These are phyloP conservation scores for Fraxinus greggii DNA, from an alignment of 305 asterid genomes.

Conservation along the genomic window DNA sequence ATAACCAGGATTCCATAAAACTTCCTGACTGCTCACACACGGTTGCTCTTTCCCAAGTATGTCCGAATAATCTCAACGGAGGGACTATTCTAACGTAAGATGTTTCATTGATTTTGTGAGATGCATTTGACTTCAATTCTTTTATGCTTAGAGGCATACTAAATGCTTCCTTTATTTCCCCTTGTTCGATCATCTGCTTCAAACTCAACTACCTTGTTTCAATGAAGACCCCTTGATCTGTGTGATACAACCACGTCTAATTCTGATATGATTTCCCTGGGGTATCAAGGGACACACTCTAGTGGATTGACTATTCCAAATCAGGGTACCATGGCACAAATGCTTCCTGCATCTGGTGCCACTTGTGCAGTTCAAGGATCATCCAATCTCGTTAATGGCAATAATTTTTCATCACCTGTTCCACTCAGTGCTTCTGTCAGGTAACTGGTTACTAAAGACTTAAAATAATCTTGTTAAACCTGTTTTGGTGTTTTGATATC, in stretches of 20 bases:
- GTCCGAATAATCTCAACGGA: slow-evolving; percentile 67
- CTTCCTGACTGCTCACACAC: slow-evolving; percentile 73
- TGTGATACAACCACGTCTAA: slow-evolving; percentile 50
- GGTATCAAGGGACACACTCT: slow-evolving; percentile 64
- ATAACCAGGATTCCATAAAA: slow-evolving; percentile 65
- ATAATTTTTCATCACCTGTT: slow-evolving; percentile 49
- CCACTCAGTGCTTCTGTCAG: slow-evolving; percentile 54
- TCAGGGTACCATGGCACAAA: slow-evolving; percentile 46
- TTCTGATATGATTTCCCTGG: slow-evolving; percentile 54
- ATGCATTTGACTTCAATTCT: slow-evolving; percentile 13
- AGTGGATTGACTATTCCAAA: slow-evolving; percentile 50
- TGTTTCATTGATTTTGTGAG: slow-evolving; percentile 12
- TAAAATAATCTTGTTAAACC: not conserved
- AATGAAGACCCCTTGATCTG: slow-evolving; percentile 77
- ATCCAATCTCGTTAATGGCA: slow-evolving; percentile 53
- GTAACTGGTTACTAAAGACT: slow-evolving; percentile 39
- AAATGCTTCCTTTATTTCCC: slow-evolving; percentile 7
- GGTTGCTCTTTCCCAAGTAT: slow-evolving; percentile 62
- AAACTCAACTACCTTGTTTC: slow-evolving; percentile 22
- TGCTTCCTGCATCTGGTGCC: slow-evolving; percentile 52
- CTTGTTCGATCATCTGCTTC: not conserved
- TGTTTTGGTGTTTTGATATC: slow-evolving; percentile 2
- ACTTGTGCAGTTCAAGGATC: slow-evolving; percentile 56
- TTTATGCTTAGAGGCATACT: slow-evolving; percentile 13
- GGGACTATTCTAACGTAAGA: slow-evolving; percentile 73